Evolutionary conservation across 2,329 filamentous ascomycete genomes (phyloP).

Genomic region (Colletotrichum sublineola): DNA sequence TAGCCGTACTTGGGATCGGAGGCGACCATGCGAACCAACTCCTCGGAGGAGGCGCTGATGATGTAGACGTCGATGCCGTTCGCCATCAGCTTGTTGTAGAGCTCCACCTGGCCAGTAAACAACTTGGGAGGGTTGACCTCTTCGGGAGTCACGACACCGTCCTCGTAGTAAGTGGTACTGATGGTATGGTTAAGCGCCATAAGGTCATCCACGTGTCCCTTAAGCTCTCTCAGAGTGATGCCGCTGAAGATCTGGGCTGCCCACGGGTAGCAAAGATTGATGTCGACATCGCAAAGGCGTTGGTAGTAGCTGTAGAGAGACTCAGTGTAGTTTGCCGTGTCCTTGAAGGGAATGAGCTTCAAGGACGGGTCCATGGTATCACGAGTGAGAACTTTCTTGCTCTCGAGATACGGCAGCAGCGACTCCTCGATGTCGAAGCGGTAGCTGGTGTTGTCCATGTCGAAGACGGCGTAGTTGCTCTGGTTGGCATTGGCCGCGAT

Average conservation of each 20-base stretch:
- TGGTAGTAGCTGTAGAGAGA: constrained; percentile 60
- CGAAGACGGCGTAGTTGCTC: constrained; percentile 56
- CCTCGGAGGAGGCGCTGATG: constrained; percentile 56
- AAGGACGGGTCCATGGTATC: constrained; percentile 56
- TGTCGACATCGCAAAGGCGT: constrained; percentile 58
- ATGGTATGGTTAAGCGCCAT: constrained; percentile 57
- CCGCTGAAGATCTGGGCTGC: constrained; percentile 58
- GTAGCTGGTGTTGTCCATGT: constrained; percentile 62
- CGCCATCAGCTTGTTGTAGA: constrained; percentile 58
- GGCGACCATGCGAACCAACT: constrained; percentile 61
- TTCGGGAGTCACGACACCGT: constrained; percentile 47
- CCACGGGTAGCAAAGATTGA: constrained; percentile 59
- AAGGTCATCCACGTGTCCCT: constrained; percentile 61
- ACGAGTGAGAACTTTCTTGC: constrained; percentile 56
- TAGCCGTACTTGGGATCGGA: constrained; percentile 60
- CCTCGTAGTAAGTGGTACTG: constrained; percentile 53
- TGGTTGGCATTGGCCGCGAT: constrained; percentile 54
- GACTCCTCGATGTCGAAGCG: constrained; percentile 59
- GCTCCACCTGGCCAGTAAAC: constrained; percentile 57
- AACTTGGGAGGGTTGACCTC: constrained; percentile 53
- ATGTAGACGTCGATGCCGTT: constrained; percentile 61
- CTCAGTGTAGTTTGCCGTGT: constrained; percentile 54
- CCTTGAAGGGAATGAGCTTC: constrained; percentile 58
- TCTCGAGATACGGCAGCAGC: constrained; percentile 58
- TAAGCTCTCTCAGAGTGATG: constrained; percentile 59